Base-by-base conservation (phyloP, 768 basidiomycete genomes). In the Hydnomerulius pinastri region DNA sequence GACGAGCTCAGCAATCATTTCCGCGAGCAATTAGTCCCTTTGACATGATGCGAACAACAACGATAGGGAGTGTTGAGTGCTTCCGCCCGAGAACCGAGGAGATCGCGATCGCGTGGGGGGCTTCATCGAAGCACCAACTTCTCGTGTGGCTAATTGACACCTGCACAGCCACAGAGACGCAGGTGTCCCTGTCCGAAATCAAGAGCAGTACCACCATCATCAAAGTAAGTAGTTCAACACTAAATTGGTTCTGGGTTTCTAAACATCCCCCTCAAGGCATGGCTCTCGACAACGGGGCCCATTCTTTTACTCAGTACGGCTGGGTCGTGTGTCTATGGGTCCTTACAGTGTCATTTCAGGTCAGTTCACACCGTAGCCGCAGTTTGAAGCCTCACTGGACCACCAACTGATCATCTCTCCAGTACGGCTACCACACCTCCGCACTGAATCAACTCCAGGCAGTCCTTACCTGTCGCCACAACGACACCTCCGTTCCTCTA, bases 381-480 rank as follows among this genome's bases (percentile, higher is more conserved):
- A 20, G 28, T 3, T 11, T 17, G 8, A 33, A 15, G 4, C 4
- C 12, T 1, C 10, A 8, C 4, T n/a, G 38, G 24, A 13, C 15
- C 7, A 27, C 46, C 13, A 53, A 29, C 5, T 23, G 25, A 12
- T 24, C 40, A n/a, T n/a, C 27, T 12, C 37, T 46, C 21, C 46
- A 90, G 81, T 92, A 91, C 71, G 94, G 93, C n/a, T 97, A 89
- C 68, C 92, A 96, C 67, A 90, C 93, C 35, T 90, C 92, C 2
- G 86, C 86, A 13, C 79, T 98, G 51, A 98, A 98, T 66, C 92
- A 94, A 65, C 85, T 95, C 21, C 85, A 91, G 62, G 79, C 78
- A 4, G 82, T 86, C 36, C 64, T 94, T 49, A 91, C 87, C 3
- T 96, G 92, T 72, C 77, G 78, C 43, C 58, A 65, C 39, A 25